Base-by-base conservation (phyloP, 495 filamentous ascomycete genomes). In the Podospora australis region DNA sequence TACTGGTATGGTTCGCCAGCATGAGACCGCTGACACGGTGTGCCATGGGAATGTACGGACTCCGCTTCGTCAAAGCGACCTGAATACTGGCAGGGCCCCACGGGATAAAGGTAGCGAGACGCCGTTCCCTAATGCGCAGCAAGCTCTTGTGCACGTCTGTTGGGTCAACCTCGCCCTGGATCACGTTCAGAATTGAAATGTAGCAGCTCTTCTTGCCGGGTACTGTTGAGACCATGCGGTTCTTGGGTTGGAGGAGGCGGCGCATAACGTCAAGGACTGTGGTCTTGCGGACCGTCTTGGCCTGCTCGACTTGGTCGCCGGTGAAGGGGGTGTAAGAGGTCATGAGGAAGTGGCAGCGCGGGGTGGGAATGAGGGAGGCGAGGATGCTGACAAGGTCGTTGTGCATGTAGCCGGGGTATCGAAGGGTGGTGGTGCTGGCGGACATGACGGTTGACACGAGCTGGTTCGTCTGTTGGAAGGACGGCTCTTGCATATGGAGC, bases 61-160 rank as follows among this genome's bases (percentile, higher is more conserved):
- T 94, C 62, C 94, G 90, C 74, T 95, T 95, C 4, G 92, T 96
- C 35, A 97, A 71, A 1, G 92, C 92, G 10, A 98, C 92, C 67
- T 98, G 92, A 54, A 98, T 98, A 61, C 86, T 91, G 9, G 92
- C 92, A 0, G 92, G 92, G n/a, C 92, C 92, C 92, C 92, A 98
- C 13, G 94, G 94, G 53, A 98, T 97, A 62, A 98, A 98, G 4
- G 88, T 94, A 5, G 92, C 94, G 10, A 98, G 75, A 36, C 87
- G 83, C 40, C 92, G 87, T 68, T 98, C 92, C 28, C 92, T 84
- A 60, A 98, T 97, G 48, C 92, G 87, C 44, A 98, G 82, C 44
- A 98, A 76, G 28, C 90, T 96, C 80, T 98, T 98, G 71, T 98
- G 92, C 54, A 88, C 87, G 70, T 98, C 92, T 6, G 90, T 96